Base-by-base conservation (phyloP, 768 basidiomycete species). In the Hericium coralloides region DNA sequence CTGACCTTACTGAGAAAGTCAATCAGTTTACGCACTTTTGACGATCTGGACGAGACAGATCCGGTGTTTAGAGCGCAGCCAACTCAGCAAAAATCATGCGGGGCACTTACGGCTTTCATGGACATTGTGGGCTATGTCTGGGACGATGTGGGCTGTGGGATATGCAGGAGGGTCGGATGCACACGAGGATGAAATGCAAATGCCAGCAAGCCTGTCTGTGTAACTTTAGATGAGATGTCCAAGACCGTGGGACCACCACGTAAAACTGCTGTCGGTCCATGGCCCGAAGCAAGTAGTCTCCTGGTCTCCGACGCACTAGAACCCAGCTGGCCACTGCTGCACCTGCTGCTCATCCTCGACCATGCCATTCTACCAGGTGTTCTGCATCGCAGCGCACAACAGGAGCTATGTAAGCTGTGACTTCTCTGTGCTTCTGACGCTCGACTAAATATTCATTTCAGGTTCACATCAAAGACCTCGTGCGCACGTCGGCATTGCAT, bases 281-380 rank as follows among this genome's bases (percentile, higher is more conserved):
- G 9, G 43, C 43, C n/a, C 43, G 43, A 20, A n/a, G 43, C 12
- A 41, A 41, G 39, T 18, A n/a, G n/a, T 18, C 43, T 20, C n/a
- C 20, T 17, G 43, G 43, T 45, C 43, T 20, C n/a, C 43, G 43
- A n/a, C n/a, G 43, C 43, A 9, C 2, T 12, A n/a, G 43, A 18
- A 8, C 18, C 20, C 43, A n/a, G n/a, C 43, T 31, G 31, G 31
- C 31, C 31, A 31, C 26, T 31, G 31, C 31, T 31, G 31, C 31
- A 31, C 20, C n/a, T 20, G n/a, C 58, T 12, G 17, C 31, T 26
- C 26, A 53, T 25, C 61, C 63, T 45, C 67, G 66, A 66, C 63
- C 22, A 95, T 95, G 92, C 91, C 91, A 5, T 79, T 93, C 66
- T 95, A 95, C 73, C 84, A 92, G 65, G 82, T 95, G 77, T 65